phyloP scores from a whole-genome alignment of 805 yeast genomes.

The Myxozyma neglecta region DNA sequence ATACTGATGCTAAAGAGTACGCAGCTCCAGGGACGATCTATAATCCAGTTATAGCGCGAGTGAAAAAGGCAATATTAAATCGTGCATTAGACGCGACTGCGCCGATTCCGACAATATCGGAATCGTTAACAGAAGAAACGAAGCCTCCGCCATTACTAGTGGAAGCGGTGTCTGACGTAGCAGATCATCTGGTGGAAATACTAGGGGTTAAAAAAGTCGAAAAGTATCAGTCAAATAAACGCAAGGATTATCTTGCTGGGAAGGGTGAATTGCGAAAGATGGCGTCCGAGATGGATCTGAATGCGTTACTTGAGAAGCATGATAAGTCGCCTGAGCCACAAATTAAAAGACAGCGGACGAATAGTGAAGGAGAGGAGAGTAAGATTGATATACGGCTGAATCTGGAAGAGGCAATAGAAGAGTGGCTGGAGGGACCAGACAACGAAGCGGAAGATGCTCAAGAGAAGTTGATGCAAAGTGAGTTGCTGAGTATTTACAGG shows the following conservation, averaged over 20 bases:
- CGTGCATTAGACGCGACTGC: slow-evolving; percentile 41
- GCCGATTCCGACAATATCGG: slow-evolving; percentile 20
- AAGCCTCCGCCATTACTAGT: slow-evolving; percentile 14
- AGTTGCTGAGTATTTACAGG: not conserved
- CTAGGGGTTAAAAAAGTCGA: slow-evolving; percentile 20
- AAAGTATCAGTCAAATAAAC: slow-evolving; percentile 20
- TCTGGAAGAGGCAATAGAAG: slow-evolving; percentile 9
- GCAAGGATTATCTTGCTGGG: slow-evolving; percentile 6
- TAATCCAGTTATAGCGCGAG: slow-evolving; percentile 36
- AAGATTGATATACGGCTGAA: not conserved
- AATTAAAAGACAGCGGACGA: not conserved
- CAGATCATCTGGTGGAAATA: slow-evolving; percentile 6
- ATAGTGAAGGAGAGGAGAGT: not conserved
- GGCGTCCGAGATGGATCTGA: slow-evolving; percentile 7
- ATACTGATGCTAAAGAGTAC: slow-evolving; percentile 27
- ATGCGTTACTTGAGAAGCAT: slow-evolving; percentile 11
- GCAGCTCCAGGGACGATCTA: slow-evolving; percentile 36
- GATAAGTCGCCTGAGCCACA: not conserved
- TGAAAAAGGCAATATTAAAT: slow-evolving; percentile 33
- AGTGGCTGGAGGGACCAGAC: slow-evolving; percentile 7
- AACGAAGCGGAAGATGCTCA: slow-evolving; percentile 7
- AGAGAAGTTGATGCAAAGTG: slow-evolving; percentile 5
- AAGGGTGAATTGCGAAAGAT: slow-evolving; percentile 4
- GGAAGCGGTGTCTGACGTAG: slow-evolving; percentile 6
- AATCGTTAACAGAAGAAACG: not conserved